Conservation (phyloP, 106 monocot genomes). For the Cymbidium sinense region DNA sequence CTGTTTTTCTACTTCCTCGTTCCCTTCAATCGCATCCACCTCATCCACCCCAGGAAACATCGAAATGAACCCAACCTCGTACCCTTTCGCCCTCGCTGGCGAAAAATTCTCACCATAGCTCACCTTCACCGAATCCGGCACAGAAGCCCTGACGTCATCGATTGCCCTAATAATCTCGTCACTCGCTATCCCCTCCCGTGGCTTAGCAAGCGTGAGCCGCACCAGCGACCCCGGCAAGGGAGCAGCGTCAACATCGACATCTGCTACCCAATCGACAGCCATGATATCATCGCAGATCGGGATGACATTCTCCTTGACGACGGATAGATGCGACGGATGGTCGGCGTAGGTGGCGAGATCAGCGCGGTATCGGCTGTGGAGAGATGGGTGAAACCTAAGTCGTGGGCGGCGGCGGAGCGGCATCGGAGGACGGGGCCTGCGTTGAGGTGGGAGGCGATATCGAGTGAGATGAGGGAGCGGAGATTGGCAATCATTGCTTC, state of each 20-base stretch:
- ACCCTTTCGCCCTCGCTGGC: slow-evolving; percentile 85
- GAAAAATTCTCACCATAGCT: slow-evolving; percentile 87
- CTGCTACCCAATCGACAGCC: slow-evolving; percentile 76
- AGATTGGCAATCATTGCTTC: slow-evolving; percentile 64
- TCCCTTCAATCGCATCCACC: slow-evolving; percentile 38
- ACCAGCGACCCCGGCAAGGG: slow-evolving; percentile 29
- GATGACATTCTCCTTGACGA: slow-evolving; percentile 47
- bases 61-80: slow-evolving; percentile 49
- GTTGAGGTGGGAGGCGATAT: slow-evolving; percentile 46
- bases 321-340: slow-evolving; percentile 55
- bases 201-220: slow-evolving; percentile 66
- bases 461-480: slow-evolving; percentile 53
- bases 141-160: slow-evolving; percentile 2
- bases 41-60: slow-evolving; percentile 49
- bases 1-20: slow-evolving; percentile 25
- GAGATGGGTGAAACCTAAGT: slow-evolving; percentile 58
- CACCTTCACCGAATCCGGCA: slow-evolving; percentile 16
- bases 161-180: slow-evolving; percentile 16
- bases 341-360: slow-evolving; percentile 66
- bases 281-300: slow-evolving; percentile 71
- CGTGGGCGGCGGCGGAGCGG: slow-evolving; percentile 48
- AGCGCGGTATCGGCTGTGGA: slow-evolving; percentile 65
- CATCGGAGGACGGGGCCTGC: slow-evolving; percentile 62
- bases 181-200: slow-evolving; percentile 26
- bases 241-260: background rate